Percentiles rank a stretch among this genome's conserved stretches.
These are phyloP conservation scores for Alternaria triticimaculans DNA, from an alignment of 2,329 filamentous ascomycete species.

Conservation along the genomic window DNA sequence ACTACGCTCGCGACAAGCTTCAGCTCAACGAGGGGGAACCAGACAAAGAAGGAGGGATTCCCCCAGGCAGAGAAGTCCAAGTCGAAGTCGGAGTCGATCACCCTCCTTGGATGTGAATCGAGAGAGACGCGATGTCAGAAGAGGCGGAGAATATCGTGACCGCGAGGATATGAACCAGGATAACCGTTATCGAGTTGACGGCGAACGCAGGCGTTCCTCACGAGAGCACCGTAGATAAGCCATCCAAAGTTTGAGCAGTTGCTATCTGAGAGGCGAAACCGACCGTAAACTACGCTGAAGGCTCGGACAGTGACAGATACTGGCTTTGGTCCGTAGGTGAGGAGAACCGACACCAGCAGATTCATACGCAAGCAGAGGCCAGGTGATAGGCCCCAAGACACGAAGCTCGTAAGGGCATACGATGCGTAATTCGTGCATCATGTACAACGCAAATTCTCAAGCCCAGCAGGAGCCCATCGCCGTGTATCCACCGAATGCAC, in stretches of 20 bases:
- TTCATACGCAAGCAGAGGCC: neutral
- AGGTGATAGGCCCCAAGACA: neutral
- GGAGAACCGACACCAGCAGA: neutral
- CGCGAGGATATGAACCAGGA: neutral
- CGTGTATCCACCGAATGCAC: neutral
- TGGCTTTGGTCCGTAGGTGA: too few species aligned
- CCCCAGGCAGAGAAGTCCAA: neutral
- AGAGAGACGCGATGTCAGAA: neutral
- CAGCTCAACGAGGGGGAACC: neutral
- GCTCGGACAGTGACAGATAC: neutral
- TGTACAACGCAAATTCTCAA: neutral
- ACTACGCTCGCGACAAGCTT: neutral
- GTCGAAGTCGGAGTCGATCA: neutral
- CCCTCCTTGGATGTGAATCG: neutral
- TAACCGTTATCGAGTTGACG: too few species aligned
- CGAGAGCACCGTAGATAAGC: neutral
- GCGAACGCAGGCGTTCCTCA: neutral
- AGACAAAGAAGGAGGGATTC: neutral
- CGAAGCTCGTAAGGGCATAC: accelerated
- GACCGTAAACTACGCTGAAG: neutral
- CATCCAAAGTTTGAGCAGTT: neutral
- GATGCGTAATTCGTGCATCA: accelerated
- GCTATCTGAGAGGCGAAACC: accelerated
- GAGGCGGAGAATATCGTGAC: neutral
- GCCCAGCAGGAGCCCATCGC: neutral